A percentile compares a stretch with the other conserved stretches of the same genome.
These are phyloP conservation scores for Diplotaxis tenuifolia DNA, from an alignment of 345 rosid species.

Conservation along the genomic window DNA sequence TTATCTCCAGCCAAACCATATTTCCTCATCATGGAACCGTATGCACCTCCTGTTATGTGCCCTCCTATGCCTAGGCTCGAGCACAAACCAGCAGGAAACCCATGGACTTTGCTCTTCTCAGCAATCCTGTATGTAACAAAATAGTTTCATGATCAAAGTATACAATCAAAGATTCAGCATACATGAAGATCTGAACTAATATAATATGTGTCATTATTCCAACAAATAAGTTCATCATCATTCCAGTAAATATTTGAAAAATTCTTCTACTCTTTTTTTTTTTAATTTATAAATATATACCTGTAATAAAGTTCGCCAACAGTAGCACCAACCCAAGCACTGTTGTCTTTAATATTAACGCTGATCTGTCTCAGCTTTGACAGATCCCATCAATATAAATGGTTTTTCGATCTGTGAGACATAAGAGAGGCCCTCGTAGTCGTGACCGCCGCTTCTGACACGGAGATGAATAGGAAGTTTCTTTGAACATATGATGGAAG, in stretches of 20 bases:
- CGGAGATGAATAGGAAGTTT: conserved; percentile 41
- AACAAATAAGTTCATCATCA: too few relatives aligned
- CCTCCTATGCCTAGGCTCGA: conserved; percentile 54
- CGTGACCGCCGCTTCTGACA: too few relatives aligned
- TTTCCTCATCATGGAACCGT: conserved; percentile 66
- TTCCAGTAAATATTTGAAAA: too few relatives aligned
- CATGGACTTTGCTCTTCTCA: conserved; percentile 53
- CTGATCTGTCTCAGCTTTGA: conserved; percentile 43
- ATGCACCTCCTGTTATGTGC: too few relatives aligned
- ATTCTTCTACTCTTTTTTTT: neutral
- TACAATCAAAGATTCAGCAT: neutral
- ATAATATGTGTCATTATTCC: too few relatives aligned
- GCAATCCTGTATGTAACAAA: conserved; percentile 34
- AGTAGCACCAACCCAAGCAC: conserved; percentile 70
- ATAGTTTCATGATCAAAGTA: neutral
- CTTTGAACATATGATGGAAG: conserved; percentile 51
- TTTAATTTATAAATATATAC: too few relatives aligned
- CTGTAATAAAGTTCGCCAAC: conserved; percentile 39
- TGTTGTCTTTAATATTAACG: conserved; percentile 40
- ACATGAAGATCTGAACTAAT: too few relatives aligned
- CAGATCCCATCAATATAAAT: conserved; percentile 50
- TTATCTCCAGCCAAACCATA: conserved; percentile 70
- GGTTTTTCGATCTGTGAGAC: conserved; percentile 47
- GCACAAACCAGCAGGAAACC: conserved; percentile 62
- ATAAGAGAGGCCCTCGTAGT: conserved; percentile 57